Evolutionary conservation across 2,329 filamentous ascomycete species (phyloP).

Genomic region (Ophiosphaerella korrae): DNA sequence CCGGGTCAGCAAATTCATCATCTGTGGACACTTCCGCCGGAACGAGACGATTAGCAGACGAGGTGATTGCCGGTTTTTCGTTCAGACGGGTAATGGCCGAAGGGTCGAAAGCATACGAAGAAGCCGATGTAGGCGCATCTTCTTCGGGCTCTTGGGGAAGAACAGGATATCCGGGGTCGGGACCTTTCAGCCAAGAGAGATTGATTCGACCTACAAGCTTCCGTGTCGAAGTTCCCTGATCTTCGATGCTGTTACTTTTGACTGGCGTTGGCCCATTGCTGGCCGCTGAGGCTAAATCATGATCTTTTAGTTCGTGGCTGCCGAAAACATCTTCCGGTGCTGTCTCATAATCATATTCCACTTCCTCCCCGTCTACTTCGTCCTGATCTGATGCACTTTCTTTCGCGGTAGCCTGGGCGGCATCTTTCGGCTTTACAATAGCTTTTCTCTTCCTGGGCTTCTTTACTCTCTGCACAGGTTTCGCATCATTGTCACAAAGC

Average conservation of each 20-base stretch:
- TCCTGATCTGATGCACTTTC: conserved; percentile 17
- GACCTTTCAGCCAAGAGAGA: conserved; percentile 13
- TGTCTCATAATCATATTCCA: conserved; percentile 44
- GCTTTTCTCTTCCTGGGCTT: conserved; percentile 12
- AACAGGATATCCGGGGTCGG: conserved; percentile 22
- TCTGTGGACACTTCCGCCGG: conserved; percentile 1
- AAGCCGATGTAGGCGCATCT: neutral
- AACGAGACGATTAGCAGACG: neutral
- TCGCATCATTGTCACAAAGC: conserved; percentile 67
- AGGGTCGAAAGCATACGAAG: neutral
- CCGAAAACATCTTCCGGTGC: conserved; percentile 36
- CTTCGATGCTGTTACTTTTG: neutral
- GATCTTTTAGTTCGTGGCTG: conserved; percentile 27
- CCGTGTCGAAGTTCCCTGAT: neutral
- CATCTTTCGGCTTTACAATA: conserved; percentile 9
- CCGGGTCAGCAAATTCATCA: conserved; percentile 32
- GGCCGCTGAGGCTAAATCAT: conserved; percentile 3
- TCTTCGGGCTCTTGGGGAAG: conserved; percentile 7
- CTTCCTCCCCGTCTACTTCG: conserved; percentile 24
- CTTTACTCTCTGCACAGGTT: conserved; percentile 12
- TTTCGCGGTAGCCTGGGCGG: conserved; percentile 9
- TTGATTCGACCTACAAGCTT: conserved; percentile 29
- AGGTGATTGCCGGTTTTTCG: neutral
- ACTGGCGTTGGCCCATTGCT: neutral
- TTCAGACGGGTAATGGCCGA: neutral